Evolutionary conservation across 2,329 filamentous ascomycete species (phyloP).

Genomic region (Colletotrichum phormii): DNA sequence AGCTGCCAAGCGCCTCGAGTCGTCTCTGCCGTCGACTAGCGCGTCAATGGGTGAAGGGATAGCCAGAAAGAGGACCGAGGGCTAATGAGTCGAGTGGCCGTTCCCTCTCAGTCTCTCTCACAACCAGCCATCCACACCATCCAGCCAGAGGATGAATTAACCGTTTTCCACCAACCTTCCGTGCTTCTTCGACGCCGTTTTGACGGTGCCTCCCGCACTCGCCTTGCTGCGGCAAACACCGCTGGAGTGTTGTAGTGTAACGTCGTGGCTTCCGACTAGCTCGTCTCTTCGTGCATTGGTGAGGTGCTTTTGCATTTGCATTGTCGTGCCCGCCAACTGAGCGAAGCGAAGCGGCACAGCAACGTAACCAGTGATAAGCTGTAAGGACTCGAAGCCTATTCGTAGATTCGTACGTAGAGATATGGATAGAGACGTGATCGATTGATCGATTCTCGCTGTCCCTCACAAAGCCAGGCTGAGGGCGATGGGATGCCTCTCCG

Average conservation of each 20-base stretch:
- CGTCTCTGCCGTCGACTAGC: constrained; percentile 11
- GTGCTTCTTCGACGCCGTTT: constrained; percentile 9
- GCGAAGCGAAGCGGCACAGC: not conserved
- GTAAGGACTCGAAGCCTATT: not conserved
- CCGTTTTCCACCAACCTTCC: constrained; percentile 9
- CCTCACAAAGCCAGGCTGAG: not conserved
- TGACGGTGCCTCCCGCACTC: not conserved
- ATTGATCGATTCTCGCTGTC: not conserved
- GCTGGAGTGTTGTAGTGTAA: not conserved
- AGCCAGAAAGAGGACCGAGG: not conserved
- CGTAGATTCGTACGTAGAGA: not conserved
- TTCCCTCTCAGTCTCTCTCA: too few species aligned
- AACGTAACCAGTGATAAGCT: not conserved
- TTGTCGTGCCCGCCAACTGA: not conserved
- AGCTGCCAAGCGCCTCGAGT: constrained; percentile 11
- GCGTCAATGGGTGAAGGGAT: not conserved
- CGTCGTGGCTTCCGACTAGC: not conserved
- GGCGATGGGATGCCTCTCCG: too few species aligned
- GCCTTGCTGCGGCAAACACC: not conserved
- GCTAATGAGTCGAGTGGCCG: not conserved
- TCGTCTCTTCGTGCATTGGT: not conserved
- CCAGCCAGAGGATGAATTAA: not conserved
- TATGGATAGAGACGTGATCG: not conserved
- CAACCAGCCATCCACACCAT: not conserved
- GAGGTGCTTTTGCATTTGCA: not conserved